Evolutionary conservation across 768 basidiomycete species (phyloP).

Genomic region (Termitomyces bulborhizus): DNA sequence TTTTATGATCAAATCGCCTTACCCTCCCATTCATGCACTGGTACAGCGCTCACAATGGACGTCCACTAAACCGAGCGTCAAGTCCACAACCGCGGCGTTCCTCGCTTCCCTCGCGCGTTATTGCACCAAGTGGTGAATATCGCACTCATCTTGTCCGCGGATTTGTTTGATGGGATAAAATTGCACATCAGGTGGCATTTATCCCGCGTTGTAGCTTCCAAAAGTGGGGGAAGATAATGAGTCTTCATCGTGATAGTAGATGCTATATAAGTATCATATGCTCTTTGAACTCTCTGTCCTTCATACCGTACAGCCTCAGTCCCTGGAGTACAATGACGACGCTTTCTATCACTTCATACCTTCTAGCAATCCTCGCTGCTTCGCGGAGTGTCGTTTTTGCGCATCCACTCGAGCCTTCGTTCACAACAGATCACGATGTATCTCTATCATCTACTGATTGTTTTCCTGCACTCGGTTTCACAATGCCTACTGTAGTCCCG

Average conservation of each 20-base stretch:
- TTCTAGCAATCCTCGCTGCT: neutral
- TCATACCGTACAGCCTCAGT: neutral
- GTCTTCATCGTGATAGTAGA: constrained; percentile 13
- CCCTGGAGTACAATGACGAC: neutral
- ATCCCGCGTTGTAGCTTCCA: neutral
- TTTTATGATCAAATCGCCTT: neutral
- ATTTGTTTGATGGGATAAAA: neutral
- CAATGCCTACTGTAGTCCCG: constrained; percentile 48
- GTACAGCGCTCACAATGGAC: neutral
- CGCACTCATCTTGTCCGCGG: constrained; percentile 4
- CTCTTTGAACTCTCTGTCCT: neutral
- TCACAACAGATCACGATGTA: constrained; percentile 3
- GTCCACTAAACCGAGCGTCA: neutral
- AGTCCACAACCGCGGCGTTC: constrained; percentile 3
- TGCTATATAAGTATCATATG: constrained; percentile 31
- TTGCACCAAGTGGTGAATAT: neutral
- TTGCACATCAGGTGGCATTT: constrained; percentile 5
- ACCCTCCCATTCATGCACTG: neutral
- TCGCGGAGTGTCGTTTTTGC: constrained; percentile 2
- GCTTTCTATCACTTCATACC: neutral
- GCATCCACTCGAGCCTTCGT: constrained; percentile 9
- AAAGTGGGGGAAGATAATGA: neutral
- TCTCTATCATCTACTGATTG: constrained; percentile 10
- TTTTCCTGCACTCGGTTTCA: constrained; percentile 18
- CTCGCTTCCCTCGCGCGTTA: neutral